Base-by-base conservation (phyloP, 805 yeast species). In the Starmerella cellae region DNA sequence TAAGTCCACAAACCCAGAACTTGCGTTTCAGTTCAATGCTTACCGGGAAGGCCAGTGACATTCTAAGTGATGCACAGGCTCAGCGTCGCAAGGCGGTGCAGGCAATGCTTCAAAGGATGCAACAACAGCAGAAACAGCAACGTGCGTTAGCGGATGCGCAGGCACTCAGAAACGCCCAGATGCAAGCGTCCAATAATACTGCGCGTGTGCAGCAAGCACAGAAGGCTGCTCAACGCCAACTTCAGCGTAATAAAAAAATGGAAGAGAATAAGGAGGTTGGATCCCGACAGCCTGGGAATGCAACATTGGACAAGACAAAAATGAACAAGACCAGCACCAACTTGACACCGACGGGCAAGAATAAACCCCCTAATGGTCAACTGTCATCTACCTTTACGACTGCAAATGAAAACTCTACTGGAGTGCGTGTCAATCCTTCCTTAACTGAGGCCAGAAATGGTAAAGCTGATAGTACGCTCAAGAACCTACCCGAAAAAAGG, bases 21-120 rank as follows among this genome's bases (percentile, higher is more conserved):
- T 82, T 88, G 24, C 68, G 96, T 46, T 87, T 87, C 62, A 95
- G 95, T 8, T 75, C 94, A 5, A 85, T 85, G 95, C 62, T 88
- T 26, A 67, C 85, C 33, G 75, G 91, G 3, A 88, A 87, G 60
- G 78, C 95, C 0, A 82, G 82, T 56, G 95, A 85, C 41, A 71
- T 77, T 39, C 64, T 78, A 49, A 67, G 83, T 53, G 84, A 85
- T 56, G 79, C 87, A 18, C 75, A 82, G 42, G 70, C 75, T 55
- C 76, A 77, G 61, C 70, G 91, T 51, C 76, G 78, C 61, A 85
- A 74, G 23, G 60, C 77, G 61, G 39, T 42, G 47, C 50, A 49
- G 20, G 45, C 43, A 37, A 37, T 65, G 57, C 43, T 57, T 59
- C 60, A 50, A 39, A 48, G 46, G 18, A 49, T 33, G 39, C 47